Evolutionary conservation across 1,284 basidiomycete genomes (phyloP).

Genomic region (Leucoagaricus sp.): DNA sequence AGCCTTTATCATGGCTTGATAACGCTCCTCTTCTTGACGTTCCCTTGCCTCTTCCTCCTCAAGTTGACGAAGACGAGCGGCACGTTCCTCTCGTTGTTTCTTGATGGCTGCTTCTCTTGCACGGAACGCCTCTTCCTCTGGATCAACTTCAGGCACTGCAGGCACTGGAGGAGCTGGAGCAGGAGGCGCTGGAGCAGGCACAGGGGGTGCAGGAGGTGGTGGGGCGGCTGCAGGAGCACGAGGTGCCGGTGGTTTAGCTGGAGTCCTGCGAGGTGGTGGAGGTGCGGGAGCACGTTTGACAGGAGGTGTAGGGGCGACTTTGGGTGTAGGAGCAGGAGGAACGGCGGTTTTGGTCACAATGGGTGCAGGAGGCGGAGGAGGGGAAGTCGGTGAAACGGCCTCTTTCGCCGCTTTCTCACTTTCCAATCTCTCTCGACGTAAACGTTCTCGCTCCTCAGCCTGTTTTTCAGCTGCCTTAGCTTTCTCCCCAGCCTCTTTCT

Average conservation of each 20-base stretch:
- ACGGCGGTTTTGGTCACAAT: slow-evolving; percentile 37
- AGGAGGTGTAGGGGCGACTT: slow-evolving; percentile 22
- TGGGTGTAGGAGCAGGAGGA: slow-evolving; percentile 39
- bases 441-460: slow-evolving; percentile 73
- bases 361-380: slow-evolving; percentile 25
- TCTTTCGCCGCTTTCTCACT: slow-evolving; percentile 58
- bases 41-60: slow-evolving; percentile 64
- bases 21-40: slow-evolving; percentile 60
- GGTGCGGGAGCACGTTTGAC: slow-evolving; percentile 28
- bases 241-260: slow-evolving; percentile 43
- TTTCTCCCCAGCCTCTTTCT: slow-evolving; percentile 85
- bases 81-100: slow-evolving; percentile 68
- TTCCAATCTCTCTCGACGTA: slow-evolving; percentile 68
- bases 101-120: slow-evolving; percentile 62
- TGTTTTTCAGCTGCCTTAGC: slow-evolving; percentile 73
- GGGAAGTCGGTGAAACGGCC: slow-evolving; percentile 31
- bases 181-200: slow-evolving; percentile 20
- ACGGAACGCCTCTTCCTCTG: slow-evolving; percentile 16
- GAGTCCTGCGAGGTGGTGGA: slow-evolving; percentile 35
- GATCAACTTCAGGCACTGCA: slow-evolving; percentile 27
- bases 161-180: slow-evolving; percentile 28
- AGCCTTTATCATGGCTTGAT: slow-evolving; percentile 48
- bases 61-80: slow-evolving; percentile 62
- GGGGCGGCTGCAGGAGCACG: slow-evolving; percentile 42
- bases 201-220: slow-evolving; percentile 37